phyloP scores from a whole-genome alignment of 2,329 filamentous ascomycete species.

The Pochonia chlamydosporia region DNA sequence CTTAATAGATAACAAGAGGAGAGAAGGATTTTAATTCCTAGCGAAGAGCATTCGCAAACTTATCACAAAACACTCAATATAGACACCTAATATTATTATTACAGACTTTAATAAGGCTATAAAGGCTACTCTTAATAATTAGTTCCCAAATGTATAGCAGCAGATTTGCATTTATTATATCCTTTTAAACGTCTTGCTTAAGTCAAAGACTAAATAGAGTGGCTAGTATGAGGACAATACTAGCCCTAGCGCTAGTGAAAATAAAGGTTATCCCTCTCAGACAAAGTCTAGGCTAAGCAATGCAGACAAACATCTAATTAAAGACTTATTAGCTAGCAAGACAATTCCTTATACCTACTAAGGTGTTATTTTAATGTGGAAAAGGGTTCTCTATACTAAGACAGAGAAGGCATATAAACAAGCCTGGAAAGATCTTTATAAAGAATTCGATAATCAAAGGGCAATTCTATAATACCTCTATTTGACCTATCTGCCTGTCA shows the following conservation, averaged over 20 bases:
- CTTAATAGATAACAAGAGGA: neutral
- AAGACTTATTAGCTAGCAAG: neutral
- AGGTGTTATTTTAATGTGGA: neutral
- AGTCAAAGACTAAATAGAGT: neutral
- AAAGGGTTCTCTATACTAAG: neutral
- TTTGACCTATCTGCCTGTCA: slow-evolving; percentile 5
- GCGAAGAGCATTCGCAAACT: neutral
- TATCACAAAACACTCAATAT: neutral
- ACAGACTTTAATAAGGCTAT: neutral
- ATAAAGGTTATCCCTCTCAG: neutral
- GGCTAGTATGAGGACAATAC: neutral
- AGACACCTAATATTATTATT: neutral
- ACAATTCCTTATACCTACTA: neutral
- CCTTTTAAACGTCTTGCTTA: neutral
- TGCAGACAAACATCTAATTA: neutral
- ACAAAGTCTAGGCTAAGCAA: neutral
- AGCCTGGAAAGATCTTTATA: neutral
- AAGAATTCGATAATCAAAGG: too few relatives aligned
- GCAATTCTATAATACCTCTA: slow-evolving; percentile 5
- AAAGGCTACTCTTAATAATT: neutral
- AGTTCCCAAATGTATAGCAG: neutral
- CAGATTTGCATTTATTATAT: neutral
- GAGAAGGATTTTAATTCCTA: neutral
- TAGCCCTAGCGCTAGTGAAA: too few relatives aligned
- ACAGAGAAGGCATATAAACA: neutral